Evolutionary conservation across 192 early-diverging fungal genomes (phyloP).

Genomic region (Kickxella alabastrina): DNA sequence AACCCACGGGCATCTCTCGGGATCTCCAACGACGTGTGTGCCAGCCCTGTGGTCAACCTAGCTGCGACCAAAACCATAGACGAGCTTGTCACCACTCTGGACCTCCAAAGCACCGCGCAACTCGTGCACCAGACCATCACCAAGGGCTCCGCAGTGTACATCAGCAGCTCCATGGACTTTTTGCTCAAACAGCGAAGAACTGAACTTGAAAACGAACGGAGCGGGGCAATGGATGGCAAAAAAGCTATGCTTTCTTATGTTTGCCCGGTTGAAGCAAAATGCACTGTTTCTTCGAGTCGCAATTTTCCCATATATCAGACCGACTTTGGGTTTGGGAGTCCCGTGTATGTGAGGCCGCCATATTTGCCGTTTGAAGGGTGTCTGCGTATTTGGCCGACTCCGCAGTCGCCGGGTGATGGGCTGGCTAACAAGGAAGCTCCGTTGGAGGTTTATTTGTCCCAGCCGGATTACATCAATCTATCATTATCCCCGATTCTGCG

Average conservation of each 20-base stretch:
- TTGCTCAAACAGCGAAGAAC: constrained; percentile 13
- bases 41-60: constrained; percentile 35
- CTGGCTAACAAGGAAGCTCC: constrained; percentile 10
- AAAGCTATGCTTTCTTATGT: constrained; percentile 39
- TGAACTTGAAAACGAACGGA: constrained; percentile 18
- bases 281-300: constrained; percentile 37
- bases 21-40: constrained; percentile 21
- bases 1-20: constrained; percentile 29
- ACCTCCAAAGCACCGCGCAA: constrained; percentile 16
- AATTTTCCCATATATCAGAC: constrained; percentile 44
- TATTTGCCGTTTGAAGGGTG: constrained; percentile 48
- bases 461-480: constrained; percentile 37
- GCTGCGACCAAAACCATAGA: constrained; percentile 12
- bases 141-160: constrained; percentile 15
- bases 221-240: constrained; percentile 5
- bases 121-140: constrained; percentile 18
- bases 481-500: constrained; percentile 25
- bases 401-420: constrained; percentile 3
- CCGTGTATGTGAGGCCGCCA: constrained; percentile 42
- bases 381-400: constrained; percentile 48
- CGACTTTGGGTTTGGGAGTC: constrained; percentile 44
- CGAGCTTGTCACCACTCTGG: constrained; percentile 19
- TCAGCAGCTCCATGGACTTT: constrained; percentile 33
- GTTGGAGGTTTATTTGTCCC: constrained; percentile 39
- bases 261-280: constrained; percentile 21